Evolutionary conservation across 768 basidiomycete genomes (phyloP), one percentile per base, ranked within the genome.

Genomic region (Macrocybe gigantea): DNA sequence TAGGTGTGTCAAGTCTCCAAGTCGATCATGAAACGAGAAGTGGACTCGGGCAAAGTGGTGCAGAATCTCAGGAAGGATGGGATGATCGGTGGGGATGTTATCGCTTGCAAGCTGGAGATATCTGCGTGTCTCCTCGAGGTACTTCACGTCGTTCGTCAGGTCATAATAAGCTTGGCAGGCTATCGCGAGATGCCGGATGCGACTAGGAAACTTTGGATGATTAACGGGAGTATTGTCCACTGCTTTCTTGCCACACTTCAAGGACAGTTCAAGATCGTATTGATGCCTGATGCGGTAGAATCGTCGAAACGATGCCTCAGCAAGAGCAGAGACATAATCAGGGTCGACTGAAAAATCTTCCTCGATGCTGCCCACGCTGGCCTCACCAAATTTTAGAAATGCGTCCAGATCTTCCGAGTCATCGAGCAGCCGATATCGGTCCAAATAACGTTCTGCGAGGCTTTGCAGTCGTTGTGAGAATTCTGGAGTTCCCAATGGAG

Each of bases 321-420:
- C 39, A 12, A 50, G 37, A 38, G 31, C 33, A 33, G 32, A 22
- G 15, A 44, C 41, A 7, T 36, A 31, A 2, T 44, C 49, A 35
- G 49, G 37, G 9, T 47, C 36, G 9, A 36, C 36, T 6, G 44
- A 38, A 41, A 49, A 36, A 36, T 34, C 46, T 36, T 33, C 30
- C 11, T 41, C 42, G 8, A 39, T 39, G 5, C 38, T 38, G 30
- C 44, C 42, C 4, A 47, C 11, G 1, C 36, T 45, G 35, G 45
- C 39, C 12, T 47, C 30, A 8, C 15, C 35, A 6, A 6, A 43
- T 14, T 14, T 29, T 13, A 53, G 39, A 31, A 48, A 48, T 13
- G 39, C 9, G 41, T 53, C 44, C 9, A 53, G 29, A 44, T 50
- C 49, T 15, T 33, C 33, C 7, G 48, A 14, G 35, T 47, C 38